Percentiles rank a stretch among this genome's conserved stretches.
Evolutionary conservation across 78 protist genomes (phyloP).

Genomic region (Dictyostelium purpureum): DNA sequence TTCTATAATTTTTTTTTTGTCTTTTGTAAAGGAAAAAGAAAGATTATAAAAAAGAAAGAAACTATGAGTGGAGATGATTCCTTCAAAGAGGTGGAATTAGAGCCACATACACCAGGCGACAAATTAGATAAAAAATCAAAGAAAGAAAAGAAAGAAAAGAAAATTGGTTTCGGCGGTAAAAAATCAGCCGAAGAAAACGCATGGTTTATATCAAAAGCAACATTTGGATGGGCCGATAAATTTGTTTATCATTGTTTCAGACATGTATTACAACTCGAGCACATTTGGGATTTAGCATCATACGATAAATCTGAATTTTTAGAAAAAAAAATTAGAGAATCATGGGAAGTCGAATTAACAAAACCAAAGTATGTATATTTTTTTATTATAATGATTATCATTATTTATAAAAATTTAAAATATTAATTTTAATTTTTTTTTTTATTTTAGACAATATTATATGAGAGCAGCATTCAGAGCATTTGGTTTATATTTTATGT

Average conservation of each 20-base stretch:
- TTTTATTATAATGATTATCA: background rate
- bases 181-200: constrained; percentile 43
- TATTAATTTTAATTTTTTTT: background rate
- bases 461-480: constrained; percentile 43
- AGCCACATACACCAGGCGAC: no score
- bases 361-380: constrained; percentile 27
- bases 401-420: background rate
- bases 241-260: constrained; percentile 50
- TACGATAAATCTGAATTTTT: constrained; percentile 31
- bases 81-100: no score
- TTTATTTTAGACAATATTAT: constrained; percentile 37
- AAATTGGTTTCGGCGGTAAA: constrained; percentile 25
- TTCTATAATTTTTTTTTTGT: no score
- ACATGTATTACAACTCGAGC: constrained; percentile 39
- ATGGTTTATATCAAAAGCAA: background rate
- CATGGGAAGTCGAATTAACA: constrained; percentile 26
- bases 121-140: no score
- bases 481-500: constrained; percentile 21
- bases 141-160: background rate
- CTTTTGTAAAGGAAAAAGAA: no score
- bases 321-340: background rate
- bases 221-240: constrained; percentile 55
- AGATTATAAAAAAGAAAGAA: no score
- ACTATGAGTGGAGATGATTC: no score
- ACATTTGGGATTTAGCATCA: constrained; percentile 57